Base-by-base conservation (phyloP, 257 asterid species). In the Rubia yunnanensis region DNA sequence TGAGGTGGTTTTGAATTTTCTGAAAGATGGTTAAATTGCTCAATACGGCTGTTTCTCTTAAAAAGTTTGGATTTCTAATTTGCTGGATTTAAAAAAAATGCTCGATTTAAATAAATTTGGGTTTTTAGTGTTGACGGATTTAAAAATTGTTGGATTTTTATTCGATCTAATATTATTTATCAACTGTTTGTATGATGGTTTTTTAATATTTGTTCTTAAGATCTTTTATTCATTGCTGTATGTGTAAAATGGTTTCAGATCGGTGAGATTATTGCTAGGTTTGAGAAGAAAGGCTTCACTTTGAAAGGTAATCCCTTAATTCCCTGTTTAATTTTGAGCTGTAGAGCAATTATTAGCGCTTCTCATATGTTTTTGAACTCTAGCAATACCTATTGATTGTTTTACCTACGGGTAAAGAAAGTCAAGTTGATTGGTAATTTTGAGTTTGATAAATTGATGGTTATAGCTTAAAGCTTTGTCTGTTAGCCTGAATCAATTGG, bases 221-320 rank as follows among this genome's bases (percentile, higher is more conserved):
- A 44, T 1, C 22, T 56, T 62, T 26, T 30, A 32, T 32, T 48
- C 4, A 31, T 56, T 65, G 7, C 13, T 23, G 38, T 64, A 8
- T 52, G 18, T 22, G 30, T 30, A 57, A 68, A 14, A 22, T 79
- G 54, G 74, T n/a, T 82, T 76, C 86, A 89, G 99, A 86, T 92
- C 72, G 97, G 97, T 73, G 99, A 92, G 72, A 87, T 89, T 41
- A 92, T 92, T 55, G 73, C 95, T 72, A 74, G 97, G 71, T 89
- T 92, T 73, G 97, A 92, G 74, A 84, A 92, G 92, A 92, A 92
- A 69, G 99, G 99, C 3, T 92, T 92, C 85, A 73, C 95, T 69
- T 77, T 92, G 85, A 92, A 87, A 83, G 97, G 99, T 89, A 70
- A 22, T 59, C 23, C 38, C 49, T 53, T 13, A 28, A 13, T 59